Percentiles rank a stretch among this genome's conserved stretches.
These are phyloP conservation scores for Alternaria rosae DNA, from an alignment of 2,329 filamentous ascomycete species.

Conservation along the genomic window DNA sequence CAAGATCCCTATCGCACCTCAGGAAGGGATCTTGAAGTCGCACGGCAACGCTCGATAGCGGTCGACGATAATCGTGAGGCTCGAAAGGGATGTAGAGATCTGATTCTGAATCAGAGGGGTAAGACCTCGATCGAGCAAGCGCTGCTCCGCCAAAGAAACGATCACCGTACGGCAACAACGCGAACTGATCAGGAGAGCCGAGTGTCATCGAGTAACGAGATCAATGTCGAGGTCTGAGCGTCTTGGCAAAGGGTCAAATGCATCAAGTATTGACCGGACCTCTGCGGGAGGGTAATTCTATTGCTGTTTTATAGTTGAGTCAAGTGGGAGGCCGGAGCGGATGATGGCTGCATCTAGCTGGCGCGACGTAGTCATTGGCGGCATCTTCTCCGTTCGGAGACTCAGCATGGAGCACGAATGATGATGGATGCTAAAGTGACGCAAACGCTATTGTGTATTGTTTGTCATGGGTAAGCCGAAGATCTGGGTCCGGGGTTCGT, in stretches of 20 bases:
- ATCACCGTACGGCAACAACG: conserved; percentile 18
- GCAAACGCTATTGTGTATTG: background rate
- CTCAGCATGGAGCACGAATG: background rate
- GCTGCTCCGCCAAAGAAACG: conserved; percentile 8
- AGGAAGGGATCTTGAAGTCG: conserved; percentile 31
- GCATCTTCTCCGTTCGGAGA: background rate
- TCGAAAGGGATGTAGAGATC: conserved; percentile 16
- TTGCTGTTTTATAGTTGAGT: background rate
- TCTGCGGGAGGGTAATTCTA: background rate
- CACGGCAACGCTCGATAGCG: conserved; percentile 5
- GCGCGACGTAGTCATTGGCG: background rate
- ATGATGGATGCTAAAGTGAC: background rate
- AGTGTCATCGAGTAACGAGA: conserved; percentile 24
- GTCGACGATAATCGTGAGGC: conserved; percentile 6
- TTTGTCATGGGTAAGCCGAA: background rate
- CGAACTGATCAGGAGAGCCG: conserved; percentile 8
- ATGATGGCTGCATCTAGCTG: background rate
- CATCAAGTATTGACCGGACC: background rate
- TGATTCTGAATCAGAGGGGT: conserved; percentile 28
- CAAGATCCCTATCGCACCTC: conserved; percentile 36
- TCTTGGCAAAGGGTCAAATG: background rate
- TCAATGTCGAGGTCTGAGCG: background rate
- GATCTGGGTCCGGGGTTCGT: background rate
- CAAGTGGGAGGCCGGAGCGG: background rate
- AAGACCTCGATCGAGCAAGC: conserved; percentile 10